A percentile compares a stretch with the other conserved stretches of the same genome.
Conservation (phyloP, 129 eudicot species). For the Artemisia annua region DNA sequence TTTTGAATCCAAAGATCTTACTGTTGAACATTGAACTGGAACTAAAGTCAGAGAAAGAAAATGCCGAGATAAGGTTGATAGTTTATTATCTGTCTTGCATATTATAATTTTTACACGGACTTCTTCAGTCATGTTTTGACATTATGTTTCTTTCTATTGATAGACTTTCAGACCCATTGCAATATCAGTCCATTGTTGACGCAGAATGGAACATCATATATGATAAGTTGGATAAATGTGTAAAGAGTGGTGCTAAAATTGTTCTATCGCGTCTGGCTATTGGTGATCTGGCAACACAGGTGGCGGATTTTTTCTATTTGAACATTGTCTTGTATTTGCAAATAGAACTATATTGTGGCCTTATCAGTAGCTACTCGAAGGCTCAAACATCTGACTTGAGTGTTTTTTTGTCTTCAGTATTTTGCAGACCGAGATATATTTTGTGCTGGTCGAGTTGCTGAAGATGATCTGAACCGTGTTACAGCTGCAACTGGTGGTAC, state of each 20-base stretch:
- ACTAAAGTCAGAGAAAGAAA: constrained; percentile 96
- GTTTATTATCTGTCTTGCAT: neutral
- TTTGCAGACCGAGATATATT: constrained; percentile 98
- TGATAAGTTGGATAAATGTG: constrained; percentile 98
- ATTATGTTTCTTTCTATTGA: constrained; percentile 1
- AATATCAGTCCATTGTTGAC: constrained; percentile 97
- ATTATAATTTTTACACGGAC: neutral
- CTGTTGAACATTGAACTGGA: constrained; percentile 91
- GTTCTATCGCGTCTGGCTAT: constrained; percentile 91
- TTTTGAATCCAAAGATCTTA: constrained; percentile 78
- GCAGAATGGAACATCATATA: constrained; percentile 99
- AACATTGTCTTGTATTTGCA: constrained; percentile 7
- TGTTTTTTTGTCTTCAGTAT: constrained; percentile 56
- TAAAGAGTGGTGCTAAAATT: constrained; percentile 86
- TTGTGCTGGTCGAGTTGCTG: constrained; percentile 98
- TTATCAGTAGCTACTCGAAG: neutral
- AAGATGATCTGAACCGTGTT: constrained; percentile 94
- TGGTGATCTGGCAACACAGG: constrained; percentile 99
- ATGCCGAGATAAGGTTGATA: constrained; percentile 89
- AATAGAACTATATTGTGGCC: neutral
- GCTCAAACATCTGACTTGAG: constrained; percentile 5
- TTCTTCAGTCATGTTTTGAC: constrained; percentile 8
- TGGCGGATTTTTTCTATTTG: constrained; percentile 16
- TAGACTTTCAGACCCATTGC: constrained; percentile 91
- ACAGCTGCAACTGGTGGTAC: constrained; percentile 97